Evolutionary conservation across 2,329 filamentous ascomycete genomes (phyloP).

Genomic region (Colletotrichum musae): DNA sequence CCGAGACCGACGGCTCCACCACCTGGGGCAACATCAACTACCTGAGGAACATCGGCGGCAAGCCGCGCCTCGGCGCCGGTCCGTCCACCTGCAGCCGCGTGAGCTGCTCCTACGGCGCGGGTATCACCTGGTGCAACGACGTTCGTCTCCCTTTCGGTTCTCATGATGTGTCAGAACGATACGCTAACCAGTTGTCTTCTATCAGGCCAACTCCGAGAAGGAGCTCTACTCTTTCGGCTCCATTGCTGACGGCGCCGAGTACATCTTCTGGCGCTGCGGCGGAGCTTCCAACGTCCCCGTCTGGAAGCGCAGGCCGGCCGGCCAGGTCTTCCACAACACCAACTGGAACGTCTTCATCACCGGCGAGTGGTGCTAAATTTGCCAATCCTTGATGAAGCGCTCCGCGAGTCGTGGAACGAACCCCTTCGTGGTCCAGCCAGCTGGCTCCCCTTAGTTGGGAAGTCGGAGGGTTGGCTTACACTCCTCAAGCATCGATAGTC

Average conservation of each 20-base stretch:
- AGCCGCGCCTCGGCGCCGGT: conserved; percentile 36
- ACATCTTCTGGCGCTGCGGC: not conserved
- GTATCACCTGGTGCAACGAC: conserved; percentile 47
- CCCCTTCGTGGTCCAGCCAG: too few species aligned
- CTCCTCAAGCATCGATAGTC: too few species aligned
- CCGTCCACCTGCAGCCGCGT: conserved; percentile 41
- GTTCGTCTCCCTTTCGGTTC: conserved; percentile 24
- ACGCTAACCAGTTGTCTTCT: not conserved
- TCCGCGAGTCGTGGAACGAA: too few species aligned
- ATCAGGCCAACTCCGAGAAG: not conserved
- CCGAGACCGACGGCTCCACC: not conserved
- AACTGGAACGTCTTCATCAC: conserved; percentile 1
- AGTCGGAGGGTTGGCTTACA: too few species aligned
- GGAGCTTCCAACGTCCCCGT: not conserved
- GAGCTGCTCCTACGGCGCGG: conserved; percentile 41
- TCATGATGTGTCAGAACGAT: too few species aligned
- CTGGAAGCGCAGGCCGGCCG: not conserved
- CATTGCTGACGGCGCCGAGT: conserved; percentile 21
- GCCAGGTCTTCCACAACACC: conserved; percentile 7
- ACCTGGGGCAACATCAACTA: conserved; percentile 39
- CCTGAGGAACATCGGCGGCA: conserved; percentile 36
- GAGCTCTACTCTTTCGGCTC: conserved; percentile 2
- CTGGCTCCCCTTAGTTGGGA: too few species aligned
- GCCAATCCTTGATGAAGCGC: too few species aligned
- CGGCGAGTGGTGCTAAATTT: not conserved